Conservation (phyloP, 1,284 basidiomycete genomes). For the Pseudozyma tsukubaensis region DNA sequence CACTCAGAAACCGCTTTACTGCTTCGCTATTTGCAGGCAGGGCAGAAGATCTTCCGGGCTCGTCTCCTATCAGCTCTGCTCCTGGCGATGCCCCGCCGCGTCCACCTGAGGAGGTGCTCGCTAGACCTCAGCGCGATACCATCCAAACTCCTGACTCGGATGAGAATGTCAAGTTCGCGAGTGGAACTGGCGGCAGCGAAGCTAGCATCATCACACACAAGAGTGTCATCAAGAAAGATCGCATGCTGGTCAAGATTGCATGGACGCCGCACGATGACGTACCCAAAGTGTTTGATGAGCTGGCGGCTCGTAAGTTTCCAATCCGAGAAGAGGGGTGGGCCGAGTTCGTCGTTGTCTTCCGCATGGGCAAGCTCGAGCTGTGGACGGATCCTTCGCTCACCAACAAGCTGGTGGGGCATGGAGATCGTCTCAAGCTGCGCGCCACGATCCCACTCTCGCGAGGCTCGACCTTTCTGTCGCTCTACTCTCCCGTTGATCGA, state of each 20-base stretch:
- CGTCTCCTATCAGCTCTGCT: neutral
- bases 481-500: slow-evolving; percentile 84
- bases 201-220: slow-evolving; percentile 41
- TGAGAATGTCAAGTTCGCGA: slow-evolving; percentile 6
- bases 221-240: slow-evolving; percentile 73
- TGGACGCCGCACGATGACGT: slow-evolving; percentile 75
- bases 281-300: slow-evolving; percentile 76
- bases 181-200: slow-evolving; percentile 15
- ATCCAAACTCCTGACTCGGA: neutral
- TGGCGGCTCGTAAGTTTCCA: slow-evolving; percentile 72
- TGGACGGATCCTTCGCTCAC: slow-evolving; percentile 76
- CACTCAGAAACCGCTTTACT: slow-evolving; percentile 30
- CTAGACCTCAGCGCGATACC: slow-evolving; percentile 41
- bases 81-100: slow-evolving; percentile 53
- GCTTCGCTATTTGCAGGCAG: slow-evolving; percentile 45
- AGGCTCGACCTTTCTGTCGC: slow-evolving; percentile 75
- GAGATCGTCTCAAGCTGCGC: slow-evolving; percentile 73
- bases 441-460: slow-evolving; percentile 77
- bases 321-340: slow-evolving; percentile 78
- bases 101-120: slow-evolving; percentile 58
- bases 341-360: slow-evolving; percentile 84
- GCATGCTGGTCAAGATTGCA: slow-evolving; percentile 82
- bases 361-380: slow-evolving; percentile 78
- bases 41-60: slow-evolving; percentile 4
- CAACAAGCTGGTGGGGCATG: slow-evolving; percentile 46